A percentile compares a stretch with the other conserved stretches of the same genome.
phyloP scores from a whole-genome alignment of 441 rosid species.

The Populus hybrid region DNA sequence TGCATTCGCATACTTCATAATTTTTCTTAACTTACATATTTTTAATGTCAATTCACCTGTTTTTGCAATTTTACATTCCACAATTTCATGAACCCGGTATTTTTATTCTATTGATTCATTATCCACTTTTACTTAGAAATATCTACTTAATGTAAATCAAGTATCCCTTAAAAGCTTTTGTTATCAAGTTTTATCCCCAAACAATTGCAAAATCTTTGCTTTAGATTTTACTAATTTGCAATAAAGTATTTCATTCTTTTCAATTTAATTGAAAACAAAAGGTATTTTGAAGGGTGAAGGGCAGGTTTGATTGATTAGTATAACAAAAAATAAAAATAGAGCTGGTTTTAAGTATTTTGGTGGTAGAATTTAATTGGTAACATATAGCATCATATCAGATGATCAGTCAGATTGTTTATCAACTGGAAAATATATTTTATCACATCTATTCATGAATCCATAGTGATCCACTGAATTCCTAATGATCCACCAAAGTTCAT shows the following conservation, averaged over 20 bases:
- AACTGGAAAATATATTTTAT: too few species aligned
- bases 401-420: not conserved
- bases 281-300: not conserved
- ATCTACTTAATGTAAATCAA: not conserved
- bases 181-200: too few species aligned
- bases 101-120: not conserved
- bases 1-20: not conserved
- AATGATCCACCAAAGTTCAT: not conserved
- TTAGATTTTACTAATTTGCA: not conserved
- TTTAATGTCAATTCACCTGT: not conserved
- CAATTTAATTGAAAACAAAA: not conserved
- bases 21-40: not conserved
- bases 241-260: too few species aligned
- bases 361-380: not conserved
- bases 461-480: not conserved
- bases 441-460: not conserved
- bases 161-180: not conserved
- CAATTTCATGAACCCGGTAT: not conserved
- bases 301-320: not conserved
- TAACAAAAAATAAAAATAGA: not conserved
- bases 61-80: not conserved
- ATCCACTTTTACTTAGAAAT: not conserved
- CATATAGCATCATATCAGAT: not conserved
- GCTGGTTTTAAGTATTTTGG: not conserved
- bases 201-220: not conserved